These are phyloP conservation scores for Mycena sp. DNA, from an alignment of 1,284 basidiomycete species.

Conservation along the genomic window DNA sequence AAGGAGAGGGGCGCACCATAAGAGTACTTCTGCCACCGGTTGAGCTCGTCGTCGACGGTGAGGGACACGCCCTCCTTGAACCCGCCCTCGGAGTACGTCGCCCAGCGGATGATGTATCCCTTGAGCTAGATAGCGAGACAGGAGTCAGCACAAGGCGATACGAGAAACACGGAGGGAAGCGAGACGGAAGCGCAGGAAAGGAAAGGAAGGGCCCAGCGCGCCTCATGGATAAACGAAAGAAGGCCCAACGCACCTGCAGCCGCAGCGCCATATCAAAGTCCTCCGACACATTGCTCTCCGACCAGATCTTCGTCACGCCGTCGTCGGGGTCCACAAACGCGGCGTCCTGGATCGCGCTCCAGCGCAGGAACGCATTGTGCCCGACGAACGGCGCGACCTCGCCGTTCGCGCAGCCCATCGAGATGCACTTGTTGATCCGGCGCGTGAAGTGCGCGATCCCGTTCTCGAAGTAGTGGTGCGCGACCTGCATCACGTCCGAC, in stretches of 20 bases:
- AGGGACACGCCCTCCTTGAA: conserved; percentile 93
- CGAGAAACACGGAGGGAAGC: no score
- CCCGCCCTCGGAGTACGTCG: conserved; percentile 80
- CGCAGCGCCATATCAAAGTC: conserved; percentile 83
- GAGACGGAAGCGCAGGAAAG: no score
- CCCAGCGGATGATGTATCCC: conserved; percentile 85
- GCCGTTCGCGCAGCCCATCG: conserved; percentile 61
- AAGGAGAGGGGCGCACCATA: conserved; percentile 65
- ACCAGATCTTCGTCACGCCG: conserved; percentile 81
- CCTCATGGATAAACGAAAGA: no score
- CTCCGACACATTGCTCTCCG: conserved; percentile 85
- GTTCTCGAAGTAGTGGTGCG: conserved; percentile 78
- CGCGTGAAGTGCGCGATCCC: conserved; percentile 75
- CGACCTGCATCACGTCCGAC: conserved; percentile 80
- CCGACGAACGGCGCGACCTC: conserved; percentile 90
- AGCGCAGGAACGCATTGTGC: conserved; percentile 89
- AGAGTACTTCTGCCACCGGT: conserved; percentile 89
- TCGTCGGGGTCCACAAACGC: conserved; percentile 75
- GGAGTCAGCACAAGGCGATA: conserved; percentile 21
- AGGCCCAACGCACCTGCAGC: conserved; percentile 48
- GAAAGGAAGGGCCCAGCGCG: no score
- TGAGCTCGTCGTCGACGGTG: conserved; percentile 81
- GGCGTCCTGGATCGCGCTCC: conserved; percentile 86
- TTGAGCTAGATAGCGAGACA: conserved; percentile 46
- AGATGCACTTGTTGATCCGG: conserved; percentile 47